These are phyloP conservation scores for Pestalotiopsis sp. DNA, from an alignment of 2,329 filamentous ascomycete genomes.

Conservation along the genomic window DNA sequence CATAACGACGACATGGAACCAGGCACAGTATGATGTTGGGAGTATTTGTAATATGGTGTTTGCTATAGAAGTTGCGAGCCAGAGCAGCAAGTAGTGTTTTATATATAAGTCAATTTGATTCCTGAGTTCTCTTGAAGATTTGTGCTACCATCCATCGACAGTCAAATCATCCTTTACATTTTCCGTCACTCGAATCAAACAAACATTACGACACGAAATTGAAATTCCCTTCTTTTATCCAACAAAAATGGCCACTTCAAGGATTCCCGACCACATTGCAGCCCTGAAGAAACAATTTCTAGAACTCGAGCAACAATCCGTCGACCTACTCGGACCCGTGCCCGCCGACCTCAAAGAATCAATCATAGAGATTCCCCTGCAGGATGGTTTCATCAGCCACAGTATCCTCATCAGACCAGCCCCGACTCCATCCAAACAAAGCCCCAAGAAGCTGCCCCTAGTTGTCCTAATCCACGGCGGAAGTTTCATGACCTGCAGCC, in stretches of 20 bases:
- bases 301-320: neutral
- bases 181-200: neutral
- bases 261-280: neutral
- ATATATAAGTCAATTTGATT: neutral
- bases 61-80: neutral
- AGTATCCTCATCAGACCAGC: neutral
- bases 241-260: neutral
- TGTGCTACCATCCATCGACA: neutral
- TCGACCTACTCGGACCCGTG: neutral
- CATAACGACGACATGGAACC: neutral
- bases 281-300: neutral
- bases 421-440: neutral
- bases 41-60: neutral
- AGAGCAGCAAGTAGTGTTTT: neutral
- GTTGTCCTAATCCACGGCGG: slow-evolving; percentile 20
- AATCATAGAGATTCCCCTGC: neutral
- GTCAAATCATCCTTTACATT: neutral
- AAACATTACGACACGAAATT: neutral
- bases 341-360: neutral
- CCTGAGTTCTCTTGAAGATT: neutral
- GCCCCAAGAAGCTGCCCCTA: slow-evolving; percentile 8
- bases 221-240: neutral
- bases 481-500: slow-evolving; percentile 15
- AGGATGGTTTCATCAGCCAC: neutral
- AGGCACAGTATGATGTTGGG: neutral